Evolutionary conservation across 179 eudicot species (phyloP).

Genomic region (Vitellaria paradoxa): DNA sequence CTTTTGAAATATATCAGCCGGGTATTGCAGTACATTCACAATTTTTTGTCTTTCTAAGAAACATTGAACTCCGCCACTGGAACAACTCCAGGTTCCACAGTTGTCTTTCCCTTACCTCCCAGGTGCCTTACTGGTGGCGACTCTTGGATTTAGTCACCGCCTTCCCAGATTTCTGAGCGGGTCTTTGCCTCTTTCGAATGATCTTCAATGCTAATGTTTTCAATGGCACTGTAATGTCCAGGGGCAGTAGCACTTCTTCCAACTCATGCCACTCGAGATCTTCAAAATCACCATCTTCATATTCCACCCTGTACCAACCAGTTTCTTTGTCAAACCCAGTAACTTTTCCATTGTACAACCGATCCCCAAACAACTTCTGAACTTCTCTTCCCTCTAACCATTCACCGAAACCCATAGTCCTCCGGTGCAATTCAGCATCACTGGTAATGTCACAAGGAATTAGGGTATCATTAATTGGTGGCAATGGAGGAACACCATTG

Average conservation of each 20-base stretch:
- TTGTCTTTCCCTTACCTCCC: not conserved
- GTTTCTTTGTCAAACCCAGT: constrained; percentile 54
- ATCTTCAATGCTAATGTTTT: constrained; percentile 57
- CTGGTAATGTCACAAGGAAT: constrained; percentile 14
- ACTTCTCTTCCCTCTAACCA: constrained; percentile 81
- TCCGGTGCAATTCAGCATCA: constrained; percentile 22
- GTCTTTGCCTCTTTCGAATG: constrained; percentile 30
- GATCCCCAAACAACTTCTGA: constrained; percentile 47
- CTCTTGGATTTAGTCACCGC: constrained; percentile 2
- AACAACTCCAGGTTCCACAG: not conserved
- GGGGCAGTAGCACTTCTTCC: constrained; percentile 55
- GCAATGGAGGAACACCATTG: constrained; percentile 61
- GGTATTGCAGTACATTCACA: no score
- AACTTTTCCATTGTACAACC: constrained; percentile 50
- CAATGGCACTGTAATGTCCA: constrained; percentile 65
- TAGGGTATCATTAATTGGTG: constrained; percentile 21
- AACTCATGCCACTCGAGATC: constrained; percentile 87
- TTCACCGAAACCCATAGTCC: constrained; percentile 45
- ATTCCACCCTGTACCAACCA: constrained; percentile 75
- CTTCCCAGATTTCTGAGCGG: constrained; percentile 11
- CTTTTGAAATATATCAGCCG: no score
- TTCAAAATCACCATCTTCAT: constrained; percentile 81
- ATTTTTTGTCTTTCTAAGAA: no score
- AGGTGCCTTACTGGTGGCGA: not conserved
- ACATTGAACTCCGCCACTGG: not conserved